A percentile compares a stretch with the other conserved stretches of the same genome.
Conservation (phyloP, 768 basidiomycete genomes). For the Boletus patriciae region DNA sequence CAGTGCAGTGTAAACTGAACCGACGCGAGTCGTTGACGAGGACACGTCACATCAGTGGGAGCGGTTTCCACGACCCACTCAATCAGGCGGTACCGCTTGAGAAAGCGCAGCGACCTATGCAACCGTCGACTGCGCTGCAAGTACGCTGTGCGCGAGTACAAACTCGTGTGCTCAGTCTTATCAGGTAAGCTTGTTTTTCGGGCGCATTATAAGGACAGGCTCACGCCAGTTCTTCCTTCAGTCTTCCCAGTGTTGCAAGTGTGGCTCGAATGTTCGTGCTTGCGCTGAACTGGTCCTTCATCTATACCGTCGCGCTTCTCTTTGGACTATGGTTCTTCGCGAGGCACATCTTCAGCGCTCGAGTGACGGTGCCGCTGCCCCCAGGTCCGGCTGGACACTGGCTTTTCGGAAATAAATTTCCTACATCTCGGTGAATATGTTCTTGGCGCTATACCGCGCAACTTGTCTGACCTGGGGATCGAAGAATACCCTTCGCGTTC, state of each 20-base stretch:
- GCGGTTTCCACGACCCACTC: too few relatives aligned
- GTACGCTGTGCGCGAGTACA: too few relatives aligned
- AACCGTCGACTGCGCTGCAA: too few relatives aligned
- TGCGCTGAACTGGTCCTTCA: neutral
- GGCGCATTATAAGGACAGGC: too few relatives aligned
- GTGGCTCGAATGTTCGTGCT: neutral
- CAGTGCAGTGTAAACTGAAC: too few relatives aligned
- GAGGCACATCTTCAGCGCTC: neutral
- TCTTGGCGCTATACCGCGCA: fast-evolving
- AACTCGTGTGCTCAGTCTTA: too few relatives aligned
- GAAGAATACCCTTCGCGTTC: conserved; percentile 33
- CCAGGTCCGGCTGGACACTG: neutral
- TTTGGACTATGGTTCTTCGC: neutral
- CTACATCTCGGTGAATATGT: conserved; percentile 1
- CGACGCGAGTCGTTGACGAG: too few relatives aligned
- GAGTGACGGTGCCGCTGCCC: neutral
- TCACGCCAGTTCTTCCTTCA: too few relatives aligned
- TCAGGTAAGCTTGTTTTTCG: too few relatives aligned
- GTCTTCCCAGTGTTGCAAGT: neutral
- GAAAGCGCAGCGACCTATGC: too few relatives aligned
- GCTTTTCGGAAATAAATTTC: neutral
- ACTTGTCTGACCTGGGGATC: neutral
- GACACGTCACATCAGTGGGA: too few relatives aligned
- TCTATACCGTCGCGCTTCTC: conserved; percentile 1
- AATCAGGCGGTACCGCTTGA: too few relatives aligned